Conservation (phyloP, 495 filamentous ascomycete species). For the Aspergillus campestris region DNA sequence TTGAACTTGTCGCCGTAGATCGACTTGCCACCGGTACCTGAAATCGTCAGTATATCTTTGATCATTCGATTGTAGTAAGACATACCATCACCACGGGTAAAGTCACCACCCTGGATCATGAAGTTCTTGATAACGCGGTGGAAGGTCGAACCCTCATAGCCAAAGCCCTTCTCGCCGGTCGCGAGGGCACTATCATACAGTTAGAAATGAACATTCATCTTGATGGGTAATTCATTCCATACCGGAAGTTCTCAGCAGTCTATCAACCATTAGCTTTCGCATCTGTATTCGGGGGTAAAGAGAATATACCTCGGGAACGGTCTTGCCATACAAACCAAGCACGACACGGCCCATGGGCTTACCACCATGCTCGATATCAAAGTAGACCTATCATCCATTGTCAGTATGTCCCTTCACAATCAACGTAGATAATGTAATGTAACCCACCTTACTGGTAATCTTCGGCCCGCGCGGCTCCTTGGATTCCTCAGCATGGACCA, state of each 20-base stretch:
- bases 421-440: too few relatives aligned
- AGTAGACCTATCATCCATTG: slow-evolving; percentile 56
- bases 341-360: slow-evolving; percentile 78
- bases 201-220: too few relatives aligned
- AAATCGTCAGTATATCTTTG: neutral
- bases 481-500: slow-evolving; percentile 65
- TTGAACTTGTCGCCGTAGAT: slow-evolving; percentile 93
- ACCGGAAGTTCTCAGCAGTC: slow-evolving; percentile 97
- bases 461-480: slow-evolving; percentile 83
- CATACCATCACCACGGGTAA: slow-evolving; percentile 81
- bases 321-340: slow-evolving; percentile 95
- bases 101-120: slow-evolving; percentile 99
- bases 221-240: slow-evolving; percentile 14
- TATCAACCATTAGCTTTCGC: slow-evolving; percentile 17
- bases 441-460: slow-evolving; percentile 79
- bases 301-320: slow-evolving; percentile 68
- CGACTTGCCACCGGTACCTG: slow-evolving; percentile 90
- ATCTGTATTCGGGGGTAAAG: neutral
- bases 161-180: slow-evolving; percentile 94
- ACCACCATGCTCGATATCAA: slow-evolving; percentile 89
- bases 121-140: slow-evolving; percentile 98
- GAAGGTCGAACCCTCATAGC: slow-evolving; percentile 92
- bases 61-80: neutral
- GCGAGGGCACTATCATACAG: slow-evolving; percentile 75
- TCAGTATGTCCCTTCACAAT: slow-evolving; percentile 10